Evolutionary conservation across 768 basidiomycete species (phyloP).

Genomic region (Xerocomus brunneocitrinus): DNA sequence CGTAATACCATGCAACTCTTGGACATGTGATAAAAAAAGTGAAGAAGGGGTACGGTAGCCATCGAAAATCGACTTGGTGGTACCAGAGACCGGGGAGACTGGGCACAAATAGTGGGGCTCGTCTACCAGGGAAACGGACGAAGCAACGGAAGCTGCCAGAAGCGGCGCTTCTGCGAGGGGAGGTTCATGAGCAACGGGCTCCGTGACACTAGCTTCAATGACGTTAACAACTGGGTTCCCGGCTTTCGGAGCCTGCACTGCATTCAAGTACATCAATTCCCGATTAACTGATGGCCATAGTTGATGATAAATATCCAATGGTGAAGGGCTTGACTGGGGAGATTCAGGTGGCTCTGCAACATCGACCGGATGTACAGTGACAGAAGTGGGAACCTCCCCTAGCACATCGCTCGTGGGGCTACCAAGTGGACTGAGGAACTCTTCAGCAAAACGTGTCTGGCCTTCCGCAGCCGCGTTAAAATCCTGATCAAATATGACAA

Average conservation of each 20-base stretch:
- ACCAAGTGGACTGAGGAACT: conserved; percentile 22
- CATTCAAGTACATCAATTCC: conserved; percentile 34
- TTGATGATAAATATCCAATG: conserved; percentile 21
- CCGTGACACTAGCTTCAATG: neutral
- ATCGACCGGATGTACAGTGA: conserved; percentile 6
- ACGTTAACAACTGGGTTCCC: neutral
- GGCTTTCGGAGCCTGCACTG: conserved; percentile 2
- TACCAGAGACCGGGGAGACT: conserved; percentile 3
- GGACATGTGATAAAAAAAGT: conserved; percentile 1
- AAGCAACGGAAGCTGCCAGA: conserved; percentile 23
- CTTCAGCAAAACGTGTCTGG: conserved; percentile 8
- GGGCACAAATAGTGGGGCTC: neutral
- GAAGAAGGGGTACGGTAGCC: conserved; percentile 24
- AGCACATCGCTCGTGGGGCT: conserved; percentile 14
- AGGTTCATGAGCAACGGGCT: conserved; percentile 19
- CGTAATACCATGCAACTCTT: neutral
- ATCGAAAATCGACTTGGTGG: conserved; percentile 29
- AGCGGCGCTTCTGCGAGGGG: conserved; percentile 29
- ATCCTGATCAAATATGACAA: neutral
- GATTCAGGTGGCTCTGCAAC: conserved; percentile 6
- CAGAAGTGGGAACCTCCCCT: neutral
- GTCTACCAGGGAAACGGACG: conserved; percentile 3
- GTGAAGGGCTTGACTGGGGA: conserved; percentile 4
- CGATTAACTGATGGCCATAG: conserved; percentile 36
- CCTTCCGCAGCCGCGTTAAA: neutral